A percentile compares a stretch with the other conserved stretches of the same genome.
Evolutionary conservation across 441 rosid genomes (phyloP).

Genomic region (Heliophila coronopifolia): DNA sequence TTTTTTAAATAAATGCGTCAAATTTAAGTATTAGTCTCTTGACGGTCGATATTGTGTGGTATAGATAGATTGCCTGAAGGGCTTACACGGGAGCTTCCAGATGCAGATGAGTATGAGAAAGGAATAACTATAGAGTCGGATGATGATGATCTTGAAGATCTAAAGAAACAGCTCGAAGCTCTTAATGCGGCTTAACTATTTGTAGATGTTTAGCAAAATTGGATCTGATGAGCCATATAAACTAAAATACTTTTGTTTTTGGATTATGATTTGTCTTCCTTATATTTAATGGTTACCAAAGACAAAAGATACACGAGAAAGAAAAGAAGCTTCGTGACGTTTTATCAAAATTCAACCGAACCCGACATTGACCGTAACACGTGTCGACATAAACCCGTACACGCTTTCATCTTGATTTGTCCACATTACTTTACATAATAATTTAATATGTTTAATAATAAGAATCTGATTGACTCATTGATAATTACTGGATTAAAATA

Average conservation of each 20-base stretch:
- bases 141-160: conserved; percentile 68
- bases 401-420: neutral
- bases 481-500: too few relatives aligned
- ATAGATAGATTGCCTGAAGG: conserved; percentile 81
- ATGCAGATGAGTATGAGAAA: conserved; percentile 55
- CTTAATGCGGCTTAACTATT: conserved; percentile 53
- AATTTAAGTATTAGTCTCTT: neutral
- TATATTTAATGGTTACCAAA: neutral
- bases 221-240: conserved; percentile 12
- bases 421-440: conserved; percentile 12
- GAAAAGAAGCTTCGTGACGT: conserved; percentile 14
- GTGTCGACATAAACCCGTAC: conserved; percentile 13
- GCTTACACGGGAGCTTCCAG: conserved; percentile 76
- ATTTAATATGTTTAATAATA: neutral
- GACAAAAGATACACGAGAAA: neutral
- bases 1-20: too few relatives aligned
- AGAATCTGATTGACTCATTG: neutral
- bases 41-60: neutral
- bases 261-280: neutral
- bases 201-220: neutral
- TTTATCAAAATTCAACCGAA: conserved; percentile 15
- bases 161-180: conserved; percentile 79
- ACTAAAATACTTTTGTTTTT: too few relatives aligned
- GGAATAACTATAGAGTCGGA: conserved; percentile 32
- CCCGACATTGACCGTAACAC: neutral